Base-by-base conservation (phyloP, 2,329 filamentous ascomycete genomes). In the Colletotrichum tropicale region DNA sequence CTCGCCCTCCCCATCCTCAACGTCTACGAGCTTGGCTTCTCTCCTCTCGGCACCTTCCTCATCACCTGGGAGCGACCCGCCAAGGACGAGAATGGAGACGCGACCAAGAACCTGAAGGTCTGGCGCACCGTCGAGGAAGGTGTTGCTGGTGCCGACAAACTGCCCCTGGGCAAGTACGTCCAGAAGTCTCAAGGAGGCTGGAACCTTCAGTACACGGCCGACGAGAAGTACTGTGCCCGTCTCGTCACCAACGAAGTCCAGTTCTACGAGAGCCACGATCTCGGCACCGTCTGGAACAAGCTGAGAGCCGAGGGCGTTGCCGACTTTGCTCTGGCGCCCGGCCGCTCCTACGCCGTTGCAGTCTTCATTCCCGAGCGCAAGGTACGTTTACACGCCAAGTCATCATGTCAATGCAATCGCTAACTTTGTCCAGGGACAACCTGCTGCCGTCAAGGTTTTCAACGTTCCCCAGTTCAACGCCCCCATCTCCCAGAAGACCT, bases 231-330 rank as follows among this genome's bases (percentile, higher is more conserved):
- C 85, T 98, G 96, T 85, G 97, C 96, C 79, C 95, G 97, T 79
- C 90, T 93, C 77, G 96, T 98, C 81, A 98, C 95, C 85, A 99
- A 99, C 84, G 96, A 98, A 89, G 95, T 99, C 72, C 97, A 98
- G 82, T 98, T 99, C 85, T 98, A 96, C 88, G 91, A 98, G 86
- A 97, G 95, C 84, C 91, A 94, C 79, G 93, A 98, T 83, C 89
- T 98, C 82, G 88, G 90, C 79, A 96, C 92, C 64, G 95, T 98
- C 77, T 98, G 96, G 96, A 98, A 98, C 86, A 98, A 98, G 89
- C 89, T 99, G 84, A 93, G 94, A 78, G 95, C 96, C 68, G 97
- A 99, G 87, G 96, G 96, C 74, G 95, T 98, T 73, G 86, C 93
- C 60, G 95, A 97, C 84, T 98, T 98, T 88, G 94, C 96, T 70